Evolutionary conservation across 148 eudicot species (phyloP).

Genomic region (Camellia lanceoleosa): DNA sequence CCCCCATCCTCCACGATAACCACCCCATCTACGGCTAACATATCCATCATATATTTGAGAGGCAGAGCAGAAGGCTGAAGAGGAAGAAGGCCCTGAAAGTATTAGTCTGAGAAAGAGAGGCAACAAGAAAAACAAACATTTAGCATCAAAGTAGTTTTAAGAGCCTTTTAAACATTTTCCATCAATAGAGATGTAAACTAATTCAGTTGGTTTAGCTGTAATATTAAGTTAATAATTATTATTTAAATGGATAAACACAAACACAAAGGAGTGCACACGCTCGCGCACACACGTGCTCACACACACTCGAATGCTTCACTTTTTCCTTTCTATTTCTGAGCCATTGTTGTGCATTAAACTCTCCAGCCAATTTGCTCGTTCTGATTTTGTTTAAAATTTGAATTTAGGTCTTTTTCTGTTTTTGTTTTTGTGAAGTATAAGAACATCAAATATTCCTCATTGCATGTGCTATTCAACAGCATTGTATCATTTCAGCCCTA

Average conservation of each 20-base stretch:
- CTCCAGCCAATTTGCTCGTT: neutral
- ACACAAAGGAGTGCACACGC: neutral
- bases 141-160: conserved; percentile 37
- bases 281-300: neutral
- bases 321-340: neutral
- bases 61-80: conserved; percentile 95
- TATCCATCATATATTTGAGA: too few relatives aligned
- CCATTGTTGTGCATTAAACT: neutral
- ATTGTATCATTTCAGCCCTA: neutral
- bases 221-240: neutral
- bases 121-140: conserved; percentile 61
- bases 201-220: conserved; percentile 4
- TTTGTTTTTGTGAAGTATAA: too few relatives aligned
- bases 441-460: too few relatives aligned
- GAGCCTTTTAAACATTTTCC: neutral
- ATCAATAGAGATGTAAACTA: neutral
- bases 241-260: too few relatives aligned
- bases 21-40: too few relatives aligned
- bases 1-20: too few relatives aligned
- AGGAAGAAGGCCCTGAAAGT: conserved; percentile 69
- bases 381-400: neutral
- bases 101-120: conserved; percentile 56
- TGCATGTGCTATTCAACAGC: neutral
- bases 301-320: too few relatives aligned
- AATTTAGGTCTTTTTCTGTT: too few relatives aligned